Percentiles rank a stretch among this genome's conserved stretches.
These are phyloP conservation scores for Pseudogymnoascus sp. DNA, from an alignment of 2,329 filamentous ascomycete genomes.

Conservation along the genomic window DNA sequence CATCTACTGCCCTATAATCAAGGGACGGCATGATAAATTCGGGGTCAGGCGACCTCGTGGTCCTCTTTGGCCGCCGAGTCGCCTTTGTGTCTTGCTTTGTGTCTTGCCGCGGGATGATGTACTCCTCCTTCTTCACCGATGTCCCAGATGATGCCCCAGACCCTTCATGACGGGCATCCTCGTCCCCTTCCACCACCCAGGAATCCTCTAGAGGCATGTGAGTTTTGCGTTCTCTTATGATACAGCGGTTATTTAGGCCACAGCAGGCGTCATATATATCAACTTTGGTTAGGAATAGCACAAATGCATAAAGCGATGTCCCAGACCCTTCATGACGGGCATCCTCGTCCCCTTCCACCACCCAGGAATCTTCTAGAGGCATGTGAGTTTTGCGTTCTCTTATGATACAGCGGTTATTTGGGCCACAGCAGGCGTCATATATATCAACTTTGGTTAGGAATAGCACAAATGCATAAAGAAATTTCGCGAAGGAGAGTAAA, in stretches of 20 bases:
- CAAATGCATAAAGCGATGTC: not conserved
- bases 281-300: not conserved
- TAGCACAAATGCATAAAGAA: not conserved
- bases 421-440: not conserved
- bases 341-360: constrained; percentile 22
- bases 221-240: not conserved
- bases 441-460: not conserved
- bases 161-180: constrained; percentile 16
- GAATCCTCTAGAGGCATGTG: constrained; percentile 23
- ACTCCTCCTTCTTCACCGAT: constrained; percentile 1
- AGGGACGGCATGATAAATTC: constrained; percentile 27
- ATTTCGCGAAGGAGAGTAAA: not conserved
- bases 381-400: constrained; percentile 3
- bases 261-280: not conserved
- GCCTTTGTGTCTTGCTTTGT: not conserved
- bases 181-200: constrained; percentile 26
- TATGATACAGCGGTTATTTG: not conserved
- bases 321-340: constrained; percentile 15
- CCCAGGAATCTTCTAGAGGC: constrained; percentile 26
- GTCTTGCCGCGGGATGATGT: not conserved
- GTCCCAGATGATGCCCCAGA: not conserved
- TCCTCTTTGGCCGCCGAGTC: not conserved
- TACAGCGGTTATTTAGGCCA: not conserved
- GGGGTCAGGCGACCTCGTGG: constrained; percentile 24
- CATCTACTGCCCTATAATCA: constrained; percentile 23